Evolutionary conservation across 2,329 filamentous ascomycete species (phyloP).

Genomic region (Pezicula carpinea): DNA sequence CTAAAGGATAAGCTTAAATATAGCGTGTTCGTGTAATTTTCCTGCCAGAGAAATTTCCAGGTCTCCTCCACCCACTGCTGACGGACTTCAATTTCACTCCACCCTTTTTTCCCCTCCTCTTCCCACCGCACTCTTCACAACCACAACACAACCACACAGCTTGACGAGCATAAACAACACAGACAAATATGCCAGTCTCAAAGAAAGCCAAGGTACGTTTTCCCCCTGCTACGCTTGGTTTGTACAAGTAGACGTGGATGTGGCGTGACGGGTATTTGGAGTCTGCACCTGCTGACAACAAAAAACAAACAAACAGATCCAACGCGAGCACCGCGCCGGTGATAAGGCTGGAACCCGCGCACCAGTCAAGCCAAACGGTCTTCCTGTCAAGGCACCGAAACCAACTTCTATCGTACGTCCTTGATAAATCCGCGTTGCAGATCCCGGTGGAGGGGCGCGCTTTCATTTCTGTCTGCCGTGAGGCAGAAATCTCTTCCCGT

Average conservation of each 20-base stretch:
- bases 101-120: neutral
- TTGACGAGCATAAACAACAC: no score
- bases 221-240: neutral
- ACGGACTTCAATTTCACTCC: no score
- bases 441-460: neutral
- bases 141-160: neutral
- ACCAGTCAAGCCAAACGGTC: slow-evolving; percentile 49
- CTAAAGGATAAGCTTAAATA: neutral
- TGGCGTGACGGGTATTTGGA: neutral
- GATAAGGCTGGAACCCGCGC: slow-evolving; percentile 49
- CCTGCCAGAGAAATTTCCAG: neutral
- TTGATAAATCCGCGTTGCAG: neutral
- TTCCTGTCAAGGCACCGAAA: slow-evolving; percentile 50
- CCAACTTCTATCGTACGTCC: slow-evolving; percentile 42
- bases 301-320: slow-evolving; percentile 31
- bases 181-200: slow-evolving; percentile 38
- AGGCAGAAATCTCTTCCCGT: neutral
- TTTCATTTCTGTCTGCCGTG: neutral
- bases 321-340: slow-evolving; percentile 51
- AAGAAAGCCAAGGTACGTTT: slow-evolving; percentile 39
- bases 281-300: neutral
- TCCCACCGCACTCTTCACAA: slow-evolving; percentile 19
- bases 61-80: neutral
- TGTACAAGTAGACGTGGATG: neutral
- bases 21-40: neutral